phyloP scores from a whole-genome alignment of 2,329 filamentous ascomycete species.

The Ambrosiella beaveri region DNA sequence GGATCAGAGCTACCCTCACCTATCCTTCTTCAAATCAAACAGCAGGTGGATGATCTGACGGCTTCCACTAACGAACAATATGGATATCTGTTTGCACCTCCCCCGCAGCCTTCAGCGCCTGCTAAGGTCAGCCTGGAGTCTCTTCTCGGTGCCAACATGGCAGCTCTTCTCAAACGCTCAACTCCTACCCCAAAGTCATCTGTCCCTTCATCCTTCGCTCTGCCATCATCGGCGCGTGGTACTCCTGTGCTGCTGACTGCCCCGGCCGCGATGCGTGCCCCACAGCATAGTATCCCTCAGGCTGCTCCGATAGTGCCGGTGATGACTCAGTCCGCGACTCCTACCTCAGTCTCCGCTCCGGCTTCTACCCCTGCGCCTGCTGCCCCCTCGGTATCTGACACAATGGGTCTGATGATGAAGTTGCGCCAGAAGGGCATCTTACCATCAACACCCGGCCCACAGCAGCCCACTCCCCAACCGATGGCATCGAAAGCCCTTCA shows the following conservation, averaged over 20 bases:
- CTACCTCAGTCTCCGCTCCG: background rate
- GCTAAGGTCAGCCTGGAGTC: conserved; percentile 33
- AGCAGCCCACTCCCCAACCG: background rate
- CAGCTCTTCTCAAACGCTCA: conserved; percentile 35
- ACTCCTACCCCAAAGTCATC: conserved; percentile 1
- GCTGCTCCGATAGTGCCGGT: conserved; percentile 7
- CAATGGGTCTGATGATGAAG: conserved; percentile 47
- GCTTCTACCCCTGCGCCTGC: conserved; percentile 16
- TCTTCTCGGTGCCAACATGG: conserved; percentile 41
- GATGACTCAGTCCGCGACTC: conserved; percentile 15
- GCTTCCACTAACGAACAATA: conserved; percentile 38
- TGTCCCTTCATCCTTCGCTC: background rate
- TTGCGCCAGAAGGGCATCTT: conserved; percentile 53
- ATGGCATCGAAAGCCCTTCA: background rate
- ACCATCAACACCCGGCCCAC: conserved; percentile 18
- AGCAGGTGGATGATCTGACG: conserved; percentile 66
- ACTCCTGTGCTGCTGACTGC: background rate
- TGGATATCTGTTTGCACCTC: conserved; percentile 22
- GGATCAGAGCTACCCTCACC: conserved; percentile 61
- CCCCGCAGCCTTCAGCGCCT: conserved; percentile 18
- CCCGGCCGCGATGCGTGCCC: conserved; percentile 21
- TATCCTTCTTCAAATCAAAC: conserved; percentile 68
- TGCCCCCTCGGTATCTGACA: conserved; percentile 25
- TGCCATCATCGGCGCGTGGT: background rate
- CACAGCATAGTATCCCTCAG: conserved; percentile 25